Percentiles rank a stretch among this genome's conserved stretches.
Evolutionary conservation across 805 yeast species (phyloP).

Genomic region (Zygoascus biomembranicola): DNA sequence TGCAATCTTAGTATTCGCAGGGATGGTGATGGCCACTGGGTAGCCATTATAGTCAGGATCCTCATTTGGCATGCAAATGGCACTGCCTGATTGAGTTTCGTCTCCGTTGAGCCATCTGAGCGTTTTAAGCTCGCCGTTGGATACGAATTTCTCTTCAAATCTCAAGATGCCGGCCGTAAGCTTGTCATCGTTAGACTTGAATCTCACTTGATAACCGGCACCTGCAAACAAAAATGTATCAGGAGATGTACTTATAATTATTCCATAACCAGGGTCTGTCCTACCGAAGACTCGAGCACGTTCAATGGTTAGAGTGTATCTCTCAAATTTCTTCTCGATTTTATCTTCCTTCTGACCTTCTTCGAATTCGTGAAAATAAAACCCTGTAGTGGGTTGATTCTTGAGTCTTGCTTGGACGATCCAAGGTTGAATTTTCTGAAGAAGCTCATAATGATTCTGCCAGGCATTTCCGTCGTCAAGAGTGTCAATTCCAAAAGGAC

Average conservation of each 20-base stretch:
- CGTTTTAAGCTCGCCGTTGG: constrained; percentile 6
- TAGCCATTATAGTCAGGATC: constrained; percentile 11
- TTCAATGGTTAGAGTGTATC: constrained; percentile 2
- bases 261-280: constrained; percentile 10
- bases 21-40: constrained; percentile 10
- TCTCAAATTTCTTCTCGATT: no score
- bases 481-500: constrained; percentile 16
- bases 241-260: constrained; percentile 6
- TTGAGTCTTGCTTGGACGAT: constrained; percentile 8
- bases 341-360: not conserved
- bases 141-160: constrained; percentile 5
- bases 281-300: constrained; percentile 11
- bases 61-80: constrained; percentile 9
- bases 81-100: constrained; percentile 11
- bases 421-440: constrained; percentile 1
- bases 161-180: constrained; percentile 5
- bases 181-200: not conserved
- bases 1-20: constrained; percentile 11
- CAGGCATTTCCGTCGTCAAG: constrained; percentile 5
- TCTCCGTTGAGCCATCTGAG: constrained; percentile 14
- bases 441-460: constrained; percentile 9
- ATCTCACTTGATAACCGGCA: constrained; percentile 8
- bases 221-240: constrained; percentile 13
- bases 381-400: constrained; percentile 6
- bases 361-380: constrained; percentile 12